Base-by-base conservation (phyloP, 495 filamentous ascomycete genomes). In the Penicillium soppii region DNA sequence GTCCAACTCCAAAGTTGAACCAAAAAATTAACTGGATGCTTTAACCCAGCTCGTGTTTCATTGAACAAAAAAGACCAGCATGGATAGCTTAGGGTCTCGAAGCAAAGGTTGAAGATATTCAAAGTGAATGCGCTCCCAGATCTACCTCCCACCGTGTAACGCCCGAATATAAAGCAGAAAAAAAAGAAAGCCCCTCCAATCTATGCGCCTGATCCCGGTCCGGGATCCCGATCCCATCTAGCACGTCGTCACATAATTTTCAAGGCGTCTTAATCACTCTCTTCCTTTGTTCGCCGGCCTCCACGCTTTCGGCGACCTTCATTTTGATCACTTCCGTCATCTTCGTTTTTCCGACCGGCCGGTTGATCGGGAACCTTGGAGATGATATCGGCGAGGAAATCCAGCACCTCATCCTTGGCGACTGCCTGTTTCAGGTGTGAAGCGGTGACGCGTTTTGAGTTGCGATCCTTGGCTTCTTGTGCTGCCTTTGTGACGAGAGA, bases 351-450 rank as follows among this genome's bases (percentile, higher is more conserved):
- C 27, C 75, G 70, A n/a, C 72, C 56, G 17, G 76, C 63, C 7
- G 86, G 80, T 40, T 80, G 88, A 62, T 92, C 90, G 4, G 87
- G 83, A 0, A 97, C 86, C 58, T 90, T 91, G 49, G 83, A 73
- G 37, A 96, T 91, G 55, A 96, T 96, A n/a, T 96, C 91, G 30
- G 77, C 74, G 45, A 98, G 73, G 58, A 97, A 98, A 69, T 98
- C 94, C 66, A 95, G 88, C 57, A 94, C 89, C 47, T 92, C 88
- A 57, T 92, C 89, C 36, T 86, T 85, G 55, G 80, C 78, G 13
- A 98, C 84, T 3, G 91, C 92, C 50, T 89, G 83, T 71, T 97
- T 97, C 36, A 98, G 76, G 75, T 97, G 95, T 25, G 82, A 82
- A 1, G 90, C 88, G 6, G 89, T 92, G 57, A 98, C 88, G 53